Base-by-base conservation (phyloP, 2,329 filamentous ascomycete species). In the Diaporthe vaccinii region DNA sequence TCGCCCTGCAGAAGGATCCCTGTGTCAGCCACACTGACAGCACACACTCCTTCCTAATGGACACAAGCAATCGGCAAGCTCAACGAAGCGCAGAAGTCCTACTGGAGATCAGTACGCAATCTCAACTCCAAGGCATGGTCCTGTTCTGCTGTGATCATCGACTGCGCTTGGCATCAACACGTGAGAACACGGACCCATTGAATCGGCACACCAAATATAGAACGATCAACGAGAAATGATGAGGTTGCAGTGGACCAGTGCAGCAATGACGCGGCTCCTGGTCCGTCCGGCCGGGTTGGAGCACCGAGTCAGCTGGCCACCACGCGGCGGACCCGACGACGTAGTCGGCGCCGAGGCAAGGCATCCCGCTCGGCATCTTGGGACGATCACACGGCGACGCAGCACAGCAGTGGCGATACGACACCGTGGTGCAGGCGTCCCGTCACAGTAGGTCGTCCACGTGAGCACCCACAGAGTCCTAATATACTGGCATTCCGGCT, bases 321-420 rank as follows among this genome's bases (percentile, higher is more conserved):
- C 65, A 49, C 46, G 28, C 12, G 65, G 44, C 65, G 65, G 65
- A 53, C 46, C 65, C 46, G 65, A 15, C 65, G 65, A 68, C 46
- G 15, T 17, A 17, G 31, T 51, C 65, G 65, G 65, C 65, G 65
- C 65, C 65, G 65, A 68, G 65, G 65, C 46, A 51, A 68, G 31
- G 22, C 46, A 36, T 17, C 7, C 34, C 46, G 46, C 31, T 53
- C 65, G 65, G 46, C 65, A 53, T 22, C 65, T 20, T 39, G 12
- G 28, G 28, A 28, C 65, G 22, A 25, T 53, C 31, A 28, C 20
- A 53, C 31, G 44, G 44, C 65, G 46, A 28, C 20, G 20, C 28
- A 25, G 22, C 46, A 68, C 44, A 25, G 34, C 31, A 53, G 44
- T 39, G 22, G 46, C 46, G 62, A 68, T 67, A 28, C 61, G 44